A percentile compares a stretch with the other conserved stretches of the same genome.
These are phyloP conservation scores for Chaetomium cochliodes DNA, from an alignment of 495 filamentous ascomycete genomes.

Conservation along the genomic window DNA sequence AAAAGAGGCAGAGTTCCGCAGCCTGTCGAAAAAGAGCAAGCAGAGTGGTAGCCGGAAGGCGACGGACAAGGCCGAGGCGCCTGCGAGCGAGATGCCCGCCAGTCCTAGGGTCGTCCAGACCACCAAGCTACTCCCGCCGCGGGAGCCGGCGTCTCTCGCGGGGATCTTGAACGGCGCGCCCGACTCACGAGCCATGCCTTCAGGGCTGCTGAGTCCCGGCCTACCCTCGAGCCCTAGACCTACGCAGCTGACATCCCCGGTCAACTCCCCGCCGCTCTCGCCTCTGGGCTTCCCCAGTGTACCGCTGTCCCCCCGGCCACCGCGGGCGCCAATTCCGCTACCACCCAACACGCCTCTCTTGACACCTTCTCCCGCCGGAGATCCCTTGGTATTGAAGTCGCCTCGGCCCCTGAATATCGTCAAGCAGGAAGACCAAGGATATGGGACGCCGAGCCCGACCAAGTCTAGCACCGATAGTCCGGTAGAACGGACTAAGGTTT, in stretches of 20 bases:
- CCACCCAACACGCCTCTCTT: conserved; percentile 61
- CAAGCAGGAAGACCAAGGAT: conserved; percentile 39
- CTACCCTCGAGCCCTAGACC: conserved; percentile 87
- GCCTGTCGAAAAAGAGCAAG: conserved; percentile 63
- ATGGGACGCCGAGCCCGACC: conserved; percentile 33
- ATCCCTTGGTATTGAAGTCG: conserved; percentile 37
- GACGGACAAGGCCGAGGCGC: conserved; percentile 37
- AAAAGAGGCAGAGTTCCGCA: conserved; percentile 63
- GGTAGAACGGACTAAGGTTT: conserved; percentile 42
- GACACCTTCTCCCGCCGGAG: conserved; percentile 48
- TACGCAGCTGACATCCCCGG: conserved; percentile 68
- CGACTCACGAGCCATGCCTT: conserved; percentile 36
- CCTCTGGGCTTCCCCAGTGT: conserved; percentile 57
- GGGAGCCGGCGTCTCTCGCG: conserved; percentile 45
- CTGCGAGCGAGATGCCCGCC: conserved; percentile 29
- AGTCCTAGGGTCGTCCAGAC: conserved; percentile 37
- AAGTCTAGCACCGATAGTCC: conserved; percentile 38
- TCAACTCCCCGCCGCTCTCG: conserved; percentile 68
- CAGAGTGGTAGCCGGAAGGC: conserved; percentile 51
- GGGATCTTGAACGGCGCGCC: conserved; percentile 46
- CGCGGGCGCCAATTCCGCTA: conserved; percentile 63
- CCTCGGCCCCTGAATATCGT: conserved; percentile 42
- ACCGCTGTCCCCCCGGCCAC: conserved; percentile 71
- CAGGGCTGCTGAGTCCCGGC: conserved; percentile 76
- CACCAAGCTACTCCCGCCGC: conserved; percentile 30